Conservation (phyloP, 2,329 filamentous ascomycete genomes). For the Ceratocystis harringtonii region DNA sequence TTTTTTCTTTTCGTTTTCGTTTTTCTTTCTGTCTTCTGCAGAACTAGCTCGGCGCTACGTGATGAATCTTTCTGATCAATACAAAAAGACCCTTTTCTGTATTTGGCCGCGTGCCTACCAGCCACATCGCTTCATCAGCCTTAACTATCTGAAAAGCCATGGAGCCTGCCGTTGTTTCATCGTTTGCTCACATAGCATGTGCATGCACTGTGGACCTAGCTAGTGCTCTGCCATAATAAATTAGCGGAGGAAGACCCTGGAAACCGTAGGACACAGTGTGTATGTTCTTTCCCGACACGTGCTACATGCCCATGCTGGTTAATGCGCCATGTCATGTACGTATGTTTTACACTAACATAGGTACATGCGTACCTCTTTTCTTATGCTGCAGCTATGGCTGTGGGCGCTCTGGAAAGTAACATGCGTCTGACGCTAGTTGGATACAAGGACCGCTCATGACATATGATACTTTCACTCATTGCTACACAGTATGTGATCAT, state of each 20-base stretch:
- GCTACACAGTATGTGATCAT: neutral
- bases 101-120: no score
- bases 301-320: neutral
- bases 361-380: neutral
- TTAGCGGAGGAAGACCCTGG: neutral
- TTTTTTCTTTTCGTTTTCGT: no score
- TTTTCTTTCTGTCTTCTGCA: no score
- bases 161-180: no score
- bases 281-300: neutral
- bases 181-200: neutral
- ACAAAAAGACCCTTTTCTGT: no score
- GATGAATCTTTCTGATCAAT: no score
- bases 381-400: neutral
- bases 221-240: neutral
- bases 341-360: neutral
- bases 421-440: no score
- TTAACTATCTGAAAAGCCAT: no score
- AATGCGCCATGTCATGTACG: neutral
- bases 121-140: no score
- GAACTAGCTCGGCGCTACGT: no score
- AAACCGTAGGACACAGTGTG: neutral
- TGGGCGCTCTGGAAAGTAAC: no score
- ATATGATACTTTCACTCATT: neutral
- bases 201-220: neutral
- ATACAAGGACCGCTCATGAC: no score